Evolutionary conservation across 441 rosid genomes (phyloP).

Genomic region (Euphorbia celastroides): DNA sequence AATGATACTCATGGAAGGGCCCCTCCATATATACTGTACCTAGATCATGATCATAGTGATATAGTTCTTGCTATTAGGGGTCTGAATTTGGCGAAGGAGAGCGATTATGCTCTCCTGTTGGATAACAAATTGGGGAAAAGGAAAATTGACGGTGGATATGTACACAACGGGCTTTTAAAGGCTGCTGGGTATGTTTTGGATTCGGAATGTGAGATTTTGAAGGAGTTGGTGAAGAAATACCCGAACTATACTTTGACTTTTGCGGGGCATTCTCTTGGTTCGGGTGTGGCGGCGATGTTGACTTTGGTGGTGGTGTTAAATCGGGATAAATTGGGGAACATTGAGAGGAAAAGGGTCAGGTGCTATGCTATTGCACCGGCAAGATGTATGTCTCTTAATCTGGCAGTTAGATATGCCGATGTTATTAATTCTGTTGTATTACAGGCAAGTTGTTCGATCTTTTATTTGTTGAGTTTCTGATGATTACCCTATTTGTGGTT

Average conservation of each 20-base stretch:
- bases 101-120: slow-evolving; percentile 75
- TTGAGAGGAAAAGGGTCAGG: slow-evolving; percentile 66
- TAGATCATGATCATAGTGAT: slow-evolving; percentile 66
- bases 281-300: slow-evolving; percentile 80
- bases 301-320: slow-evolving; percentile 55
- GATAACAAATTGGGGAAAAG: slow-evolving; percentile 75
- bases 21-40: slow-evolving; percentile 70
- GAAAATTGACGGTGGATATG: slow-evolving; percentile 83
- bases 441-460: slow-evolving; percentile 50
- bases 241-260: slow-evolving; percentile 75
- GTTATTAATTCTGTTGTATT: slow-evolving; percentile 83
- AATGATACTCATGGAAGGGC: slow-evolving; percentile 64
- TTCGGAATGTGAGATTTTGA: slow-evolving; percentile 61
- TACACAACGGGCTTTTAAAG: slow-evolving; percentile 80
- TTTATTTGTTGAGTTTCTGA: background rate
- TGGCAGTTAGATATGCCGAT: slow-evolving; percentile 92
- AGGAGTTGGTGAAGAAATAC: slow-evolving; percentile 48
- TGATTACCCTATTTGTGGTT: background rate
- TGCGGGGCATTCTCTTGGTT: slow-evolving; percentile 93
- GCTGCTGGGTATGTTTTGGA: slow-evolving; percentile 78
- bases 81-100: slow-evolving; percentile 73
- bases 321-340: slow-evolving; percentile 53
- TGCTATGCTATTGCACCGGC: slow-evolving; percentile 93
- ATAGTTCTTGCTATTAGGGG: slow-evolving; percentile 75
- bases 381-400: slow-evolving; percentile 85